phyloP scores from a whole-genome alignment of 2,329 filamentous ascomycete genomes.

The Amphichorda felina region DNA sequence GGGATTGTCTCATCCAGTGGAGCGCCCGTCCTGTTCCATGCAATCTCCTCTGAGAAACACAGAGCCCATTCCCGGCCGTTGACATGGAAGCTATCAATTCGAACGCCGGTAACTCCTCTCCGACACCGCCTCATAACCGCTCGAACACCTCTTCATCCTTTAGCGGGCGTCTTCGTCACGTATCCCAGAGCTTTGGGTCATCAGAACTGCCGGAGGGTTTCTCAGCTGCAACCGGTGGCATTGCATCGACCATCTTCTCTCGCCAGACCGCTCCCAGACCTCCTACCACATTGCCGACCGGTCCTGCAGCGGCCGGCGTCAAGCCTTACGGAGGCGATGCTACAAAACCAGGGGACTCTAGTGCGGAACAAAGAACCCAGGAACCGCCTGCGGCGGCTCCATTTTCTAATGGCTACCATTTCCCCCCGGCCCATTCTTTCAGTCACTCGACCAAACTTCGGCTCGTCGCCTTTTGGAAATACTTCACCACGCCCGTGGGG shows the following conservation, averaged over 20 bases:
- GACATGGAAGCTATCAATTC: not conserved
- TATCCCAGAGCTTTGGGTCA: conserved; percentile 26
- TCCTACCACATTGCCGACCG: not conserved
- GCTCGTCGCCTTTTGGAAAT: conserved; percentile 54
- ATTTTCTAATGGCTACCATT: conserved; percentile 55
- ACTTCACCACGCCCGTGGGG: conserved; percentile 62
- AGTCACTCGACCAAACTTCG: conserved; percentile 46
- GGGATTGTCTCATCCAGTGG: too few relatives aligned
- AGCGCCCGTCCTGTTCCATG: too few relatives aligned
- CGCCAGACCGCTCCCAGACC: not conserved
- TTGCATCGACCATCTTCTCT: conserved; percentile 26
- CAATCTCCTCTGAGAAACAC: too few relatives aligned
- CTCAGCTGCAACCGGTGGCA: conserved; percentile 31
- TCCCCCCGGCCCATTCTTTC: conserved; percentile 49
- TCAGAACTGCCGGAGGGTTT: conserved; percentile 35
- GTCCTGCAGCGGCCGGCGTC: not conserved
- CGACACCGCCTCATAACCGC: not conserved
- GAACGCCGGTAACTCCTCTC: too few relatives aligned
- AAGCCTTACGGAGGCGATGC: not conserved
- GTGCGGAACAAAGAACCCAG: conserved; percentile 1
- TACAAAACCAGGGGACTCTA: not conserved
- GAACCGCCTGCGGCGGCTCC: conserved; percentile 21
- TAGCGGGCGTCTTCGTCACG: conserved; percentile 17
- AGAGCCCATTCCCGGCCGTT: not conserved
- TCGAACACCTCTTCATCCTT: conserved; percentile 15